A percentile compares a stretch with the other conserved stretches of the same genome.
These are phyloP conservation scores for Torrubiella hemipterigena DNA, from an alignment of 2,329 filamentous ascomycete genomes.

Conservation along the genomic window DNA sequence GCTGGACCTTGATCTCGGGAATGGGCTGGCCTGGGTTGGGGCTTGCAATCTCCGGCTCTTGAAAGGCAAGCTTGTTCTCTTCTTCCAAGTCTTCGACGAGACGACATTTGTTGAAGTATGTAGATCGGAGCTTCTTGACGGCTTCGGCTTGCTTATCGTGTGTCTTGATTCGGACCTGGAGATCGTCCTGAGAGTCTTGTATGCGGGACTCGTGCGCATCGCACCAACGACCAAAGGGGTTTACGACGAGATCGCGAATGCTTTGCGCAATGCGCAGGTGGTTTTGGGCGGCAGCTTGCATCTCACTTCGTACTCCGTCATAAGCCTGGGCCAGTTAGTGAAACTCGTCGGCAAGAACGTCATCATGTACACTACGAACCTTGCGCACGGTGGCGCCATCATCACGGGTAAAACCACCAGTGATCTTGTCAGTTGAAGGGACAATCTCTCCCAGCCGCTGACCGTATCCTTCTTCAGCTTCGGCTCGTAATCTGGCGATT, in stretches of 20 bases:
- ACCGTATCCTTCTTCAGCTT: conserved; percentile 86
- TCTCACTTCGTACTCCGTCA: conserved; percentile 83
- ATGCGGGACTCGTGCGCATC: conserved; percentile 86
- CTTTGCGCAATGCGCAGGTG: conserved; percentile 95
- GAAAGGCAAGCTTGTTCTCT: conserved; percentile 96
- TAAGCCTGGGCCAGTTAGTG: conserved; percentile 52
- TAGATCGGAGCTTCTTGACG: conserved; percentile 85
- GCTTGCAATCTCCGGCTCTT: conserved; percentile 67
- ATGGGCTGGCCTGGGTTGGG: conserved; percentile 48
- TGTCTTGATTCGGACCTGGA: conserved; percentile 80
- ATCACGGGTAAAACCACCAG: conserved; percentile 75
- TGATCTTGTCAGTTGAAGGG: conserved; percentile 67
- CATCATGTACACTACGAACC: conserved; percentile 35
- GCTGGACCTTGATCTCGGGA: conserved; percentile 79
- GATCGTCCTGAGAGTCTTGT: conserved; percentile 87
- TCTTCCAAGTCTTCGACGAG: conserved; percentile 93
- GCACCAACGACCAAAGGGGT: conserved; percentile 91
- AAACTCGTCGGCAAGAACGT: neutral
- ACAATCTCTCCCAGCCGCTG: conserved; percentile 71
- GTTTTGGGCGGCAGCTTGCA: conserved; percentile 79
- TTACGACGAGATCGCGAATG: conserved; percentile 90
- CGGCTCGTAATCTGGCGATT: conserved; percentile 85
- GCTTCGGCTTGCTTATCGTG: conserved; percentile 85
- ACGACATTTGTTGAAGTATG: conserved; percentile 98
- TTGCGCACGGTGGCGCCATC: conserved; percentile 94